These are phyloP conservation scores for Podaxis sp. DNA, from an alignment of 768 basidiomycete genomes.

Conservation along the genomic window DNA sequence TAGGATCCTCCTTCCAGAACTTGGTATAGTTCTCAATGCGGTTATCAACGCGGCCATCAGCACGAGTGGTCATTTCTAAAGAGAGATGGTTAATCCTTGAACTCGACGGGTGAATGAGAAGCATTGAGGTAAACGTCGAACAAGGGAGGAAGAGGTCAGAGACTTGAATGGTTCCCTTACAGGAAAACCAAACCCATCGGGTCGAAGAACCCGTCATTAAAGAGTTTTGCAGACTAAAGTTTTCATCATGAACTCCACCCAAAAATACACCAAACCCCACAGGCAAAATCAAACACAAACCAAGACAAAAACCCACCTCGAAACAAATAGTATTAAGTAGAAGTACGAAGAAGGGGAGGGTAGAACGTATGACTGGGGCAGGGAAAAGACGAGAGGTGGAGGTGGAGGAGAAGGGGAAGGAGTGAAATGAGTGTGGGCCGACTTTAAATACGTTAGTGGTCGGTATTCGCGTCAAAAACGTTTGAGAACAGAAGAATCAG, in stretches of 20 bases:
- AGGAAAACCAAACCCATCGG: constrained; percentile 29
- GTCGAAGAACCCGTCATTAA: constrained; percentile 24
- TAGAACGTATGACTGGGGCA: constrained; percentile 4
- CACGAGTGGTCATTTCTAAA: constrained; percentile 16
- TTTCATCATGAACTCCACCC: constrained; percentile 23
- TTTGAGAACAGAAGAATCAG: constrained; percentile 16
- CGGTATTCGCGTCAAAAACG: background rate
- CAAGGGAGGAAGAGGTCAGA: constrained; percentile 23
- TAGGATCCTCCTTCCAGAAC: constrained; percentile 87
- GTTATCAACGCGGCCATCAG: constrained; percentile 58
- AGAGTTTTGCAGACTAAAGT: constrained; percentile 22
- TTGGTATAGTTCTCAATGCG: constrained; percentile 85
- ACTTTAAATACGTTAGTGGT: constrained; percentile 1
- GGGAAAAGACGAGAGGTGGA: constrained; percentile 2
- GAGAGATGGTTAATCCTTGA: too few species aligned
- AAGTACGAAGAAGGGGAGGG: background rate
- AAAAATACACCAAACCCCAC: background rate
- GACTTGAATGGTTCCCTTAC: constrained; percentile 40
- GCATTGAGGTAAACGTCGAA: background rate
- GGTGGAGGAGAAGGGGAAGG: constrained; percentile 12
- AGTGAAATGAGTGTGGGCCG: constrained; percentile 10
- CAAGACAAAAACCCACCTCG: background rate
- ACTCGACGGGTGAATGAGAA: background rate
- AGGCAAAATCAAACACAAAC: background rate
- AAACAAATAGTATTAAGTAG: background rate